Base-by-base conservation (phyloP, 169 alveolate species). In the Pseudocohnilembus persalinus region DNA sequence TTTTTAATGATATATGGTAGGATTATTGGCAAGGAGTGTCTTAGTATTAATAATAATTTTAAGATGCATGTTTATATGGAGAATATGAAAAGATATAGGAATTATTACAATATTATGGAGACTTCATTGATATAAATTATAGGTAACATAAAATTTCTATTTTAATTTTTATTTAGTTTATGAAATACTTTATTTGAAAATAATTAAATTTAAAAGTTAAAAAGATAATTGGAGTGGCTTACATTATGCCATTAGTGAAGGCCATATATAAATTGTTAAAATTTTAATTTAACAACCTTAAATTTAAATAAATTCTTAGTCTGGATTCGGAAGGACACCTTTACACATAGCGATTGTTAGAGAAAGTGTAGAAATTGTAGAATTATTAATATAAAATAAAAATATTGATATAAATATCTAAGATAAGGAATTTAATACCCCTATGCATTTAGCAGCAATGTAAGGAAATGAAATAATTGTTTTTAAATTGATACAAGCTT, bases 211-310 rank as follows among this genome's bases (percentile, higher is more conserved):
- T 90, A 30, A 74, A 83, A 68, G 29, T 72, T 29, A 85, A 80
- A 83, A 92, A 94, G 77, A 92, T 89, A 88, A 89, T 31, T 92
- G 91, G 88, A 87, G 91, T 31, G 92, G 95, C 1, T 80, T 91
- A 11, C 96, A 93, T 77, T 84, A 89, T 72, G 95, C 96, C 11
- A 91, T 94, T 24, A 82, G 74, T 64, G 93, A 90, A 84, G 94
- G 93, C 20, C 73, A 83, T 65, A 29, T 33, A 6, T 89, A 90
- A 27, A 88, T 93, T 26, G 33, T 90, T 0, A 34, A 88, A 74
- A 31, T 76, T 28, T 77, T 93, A 30, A 31, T 93, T 28, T 79
- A 84, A 32, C 72, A 83, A 29, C 95, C 91, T 49, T 11, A 49
- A 30, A 77, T 91, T 28, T 90, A 89, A 24, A 35, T 88, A 0